These are phyloP conservation scores for Podaxis rugospora DNA, from an alignment of 768 basidiomycete genomes.

Conservation along the genomic window DNA sequence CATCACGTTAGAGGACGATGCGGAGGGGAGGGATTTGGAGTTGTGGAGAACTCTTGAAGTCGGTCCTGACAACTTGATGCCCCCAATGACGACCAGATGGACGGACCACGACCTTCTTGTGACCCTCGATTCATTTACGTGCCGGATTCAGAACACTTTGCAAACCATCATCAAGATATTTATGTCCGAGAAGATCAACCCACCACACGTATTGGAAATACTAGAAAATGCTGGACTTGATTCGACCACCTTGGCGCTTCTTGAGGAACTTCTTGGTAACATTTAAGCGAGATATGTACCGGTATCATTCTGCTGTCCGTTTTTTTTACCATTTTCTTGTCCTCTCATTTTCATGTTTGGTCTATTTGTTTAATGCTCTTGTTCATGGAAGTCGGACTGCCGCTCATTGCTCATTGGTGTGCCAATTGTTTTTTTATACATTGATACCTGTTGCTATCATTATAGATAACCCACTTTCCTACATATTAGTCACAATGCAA, in stretches of 20 bases:
- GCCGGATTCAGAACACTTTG: conserved; percentile 74
- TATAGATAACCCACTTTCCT: background rate
- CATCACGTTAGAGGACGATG: conserved; percentile 24
- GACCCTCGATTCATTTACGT: conserved; percentile 71
- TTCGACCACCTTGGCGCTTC: conserved; percentile 42
- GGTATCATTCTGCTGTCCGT: background rate
- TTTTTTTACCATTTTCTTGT: background rate
- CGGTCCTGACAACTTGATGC: conserved; percentile 61
- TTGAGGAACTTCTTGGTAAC: conserved; percentile 21
- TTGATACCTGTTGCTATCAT: background rate
- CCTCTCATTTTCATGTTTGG: background rate
- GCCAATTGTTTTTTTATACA: background rate
- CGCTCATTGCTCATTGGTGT: background rate
- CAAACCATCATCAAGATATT: conserved; percentile 28
- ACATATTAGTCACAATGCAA: background rate
- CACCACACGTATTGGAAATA: conserved; percentile 31
- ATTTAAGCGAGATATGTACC: conserved; percentile 8
- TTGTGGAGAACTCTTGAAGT: conserved; percentile 39
- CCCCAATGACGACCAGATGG: conserved; percentile 63
- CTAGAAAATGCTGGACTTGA: conserved; percentile 36
- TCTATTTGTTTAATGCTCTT: background rate
- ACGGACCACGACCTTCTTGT: conserved; percentile 68
- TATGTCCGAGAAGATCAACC: conserved; percentile 19
- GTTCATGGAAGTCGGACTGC: background rate
- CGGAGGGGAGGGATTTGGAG: conserved; percentile 14